Evolutionary conservation across 2,329 filamentous ascomycete species (phyloP), one percentile per base, ranked within the genome.

Genomic region (Microsporum canis): DNA sequence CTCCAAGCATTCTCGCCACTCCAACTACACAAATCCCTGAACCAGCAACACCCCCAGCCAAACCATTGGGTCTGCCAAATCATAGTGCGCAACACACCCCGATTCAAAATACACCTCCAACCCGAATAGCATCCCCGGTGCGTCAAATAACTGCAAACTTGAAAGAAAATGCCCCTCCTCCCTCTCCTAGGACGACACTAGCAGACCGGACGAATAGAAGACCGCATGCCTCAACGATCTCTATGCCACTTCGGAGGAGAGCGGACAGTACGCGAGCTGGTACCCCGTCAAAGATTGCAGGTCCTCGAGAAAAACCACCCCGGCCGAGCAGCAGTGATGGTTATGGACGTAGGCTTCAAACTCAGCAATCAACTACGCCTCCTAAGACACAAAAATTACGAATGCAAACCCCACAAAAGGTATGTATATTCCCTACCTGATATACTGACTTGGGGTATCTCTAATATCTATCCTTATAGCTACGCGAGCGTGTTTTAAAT

Each of bases 401-500:
- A 47, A 80, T 85, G 79, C 83, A 85, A 67, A 84, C 80, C 41
- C 83, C 83, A 2, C 82, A 84, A 66, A 85, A 85, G 72, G 75
- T 75, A 68, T 51, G 63, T 53, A 23, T 36, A 3, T 45, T 33
- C 27, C 12, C 31, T 17, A 8, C 3, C 14, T 7, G 3, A 17
- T 45, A 38, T 45, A 36, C 33, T 34, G 51, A 31, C 5, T 23
- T 63, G 66, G 39, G 66, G 27, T 31, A 31, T 36, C 12, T 56
- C 60, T 67, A 61, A 64, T 55, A 8, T 31, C 57, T 45, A 8
- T 31, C 57, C 41, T n/a, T 55, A 60, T 65, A 77, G 73, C 76
- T 86, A 49, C 88, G 91, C 17, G 91, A 96, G 75, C 86, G 92
- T 38, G 80, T 96, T 0, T 87, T 92, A 68, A 86, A 84, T 56